A percentile compares a stretch with the other conserved stretches of the same genome.
Conservation (phyloP, 1,284 basidiomycete species). For the Tranzscheliella williamsii region DNA sequence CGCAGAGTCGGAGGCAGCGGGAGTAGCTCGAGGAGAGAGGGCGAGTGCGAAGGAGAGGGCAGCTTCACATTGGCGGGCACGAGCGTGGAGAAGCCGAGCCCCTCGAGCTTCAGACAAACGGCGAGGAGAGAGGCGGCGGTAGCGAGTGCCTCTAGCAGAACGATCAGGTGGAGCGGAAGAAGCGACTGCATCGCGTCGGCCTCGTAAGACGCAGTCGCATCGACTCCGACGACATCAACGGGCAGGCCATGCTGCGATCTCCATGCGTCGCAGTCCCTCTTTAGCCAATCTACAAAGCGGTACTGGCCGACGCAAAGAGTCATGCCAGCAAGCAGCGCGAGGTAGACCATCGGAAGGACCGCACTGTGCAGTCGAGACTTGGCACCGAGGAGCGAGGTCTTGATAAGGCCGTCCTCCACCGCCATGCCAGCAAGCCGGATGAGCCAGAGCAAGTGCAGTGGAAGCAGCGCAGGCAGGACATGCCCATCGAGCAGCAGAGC, state of each 20-base stretch:
- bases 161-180: constrained; percentile 16
- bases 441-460: constrained; percentile 33
- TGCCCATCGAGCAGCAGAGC: constrained; percentile 25
- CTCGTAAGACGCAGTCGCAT: background rate
- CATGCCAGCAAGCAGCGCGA: constrained; percentile 9
- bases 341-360: constrained; percentile 26
- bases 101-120: constrained; percentile 26
- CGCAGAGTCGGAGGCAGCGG: constrained; percentile 14
- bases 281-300: constrained; percentile 1
- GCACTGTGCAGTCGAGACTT: constrained; percentile 23
- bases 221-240: background rate
- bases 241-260: constrained; percentile 12
- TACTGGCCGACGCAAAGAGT: constrained; percentile 16
- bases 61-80: constrained; percentile 15
- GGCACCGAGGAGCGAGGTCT: constrained; percentile 16
- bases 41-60: constrained; percentile 40
- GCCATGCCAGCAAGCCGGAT: constrained; percentile 29
- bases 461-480: constrained; percentile 26
- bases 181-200: too few species aligned
- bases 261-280: constrained; percentile 8
- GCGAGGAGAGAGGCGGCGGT: constrained; percentile 20
- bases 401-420: constrained; percentile 33
- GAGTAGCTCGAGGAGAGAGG: constrained; percentile 22
- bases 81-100: constrained; percentile 8
- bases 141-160: constrained; percentile 18